Conservation (phyloP, 129 eudicot genomes). For the Chrysanthemum seticuspe region DNA sequence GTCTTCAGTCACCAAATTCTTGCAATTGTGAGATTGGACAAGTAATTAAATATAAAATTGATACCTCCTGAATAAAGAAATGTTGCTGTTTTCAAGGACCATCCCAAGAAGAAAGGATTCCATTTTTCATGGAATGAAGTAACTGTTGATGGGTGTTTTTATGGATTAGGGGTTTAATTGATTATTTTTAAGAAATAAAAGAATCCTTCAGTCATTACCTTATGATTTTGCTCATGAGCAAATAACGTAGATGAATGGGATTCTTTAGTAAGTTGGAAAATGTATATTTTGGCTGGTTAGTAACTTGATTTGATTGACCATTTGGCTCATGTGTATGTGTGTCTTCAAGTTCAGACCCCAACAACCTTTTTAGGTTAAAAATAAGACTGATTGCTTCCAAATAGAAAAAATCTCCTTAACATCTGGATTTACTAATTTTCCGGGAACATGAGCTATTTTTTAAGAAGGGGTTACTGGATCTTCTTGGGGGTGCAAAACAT, state of each 20-base stretch:
- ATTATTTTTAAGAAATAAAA: background rate
- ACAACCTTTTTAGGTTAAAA: background rate
- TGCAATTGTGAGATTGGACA: background rate
- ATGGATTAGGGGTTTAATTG: background rate
- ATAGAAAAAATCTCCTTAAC: background rate
- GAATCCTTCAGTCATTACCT: conserved; percentile 6
- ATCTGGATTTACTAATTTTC: background rate
- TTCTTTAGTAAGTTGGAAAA: background rate
- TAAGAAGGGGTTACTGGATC: background rate
- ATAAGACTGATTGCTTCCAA: background rate
- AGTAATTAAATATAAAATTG: background rate
- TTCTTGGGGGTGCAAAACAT: background rate
- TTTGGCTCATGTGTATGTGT: background rate
- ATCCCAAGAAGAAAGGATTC: background rate
- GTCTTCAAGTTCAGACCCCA: background rate
- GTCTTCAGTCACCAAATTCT: background rate
- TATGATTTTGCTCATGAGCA: conserved; percentile 2
- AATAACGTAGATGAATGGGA: background rate
- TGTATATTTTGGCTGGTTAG: background rate
- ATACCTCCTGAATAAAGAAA: background rate
- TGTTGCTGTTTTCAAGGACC: background rate
- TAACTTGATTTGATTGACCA: background rate
- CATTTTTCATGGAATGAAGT: background rate
- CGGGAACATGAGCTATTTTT: background rate
- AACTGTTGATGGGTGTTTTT: background rate